Evolutionary conservation across 108 stramenopile species (phyloP).

Genomic region (Craspedostauros australis): DNA sequence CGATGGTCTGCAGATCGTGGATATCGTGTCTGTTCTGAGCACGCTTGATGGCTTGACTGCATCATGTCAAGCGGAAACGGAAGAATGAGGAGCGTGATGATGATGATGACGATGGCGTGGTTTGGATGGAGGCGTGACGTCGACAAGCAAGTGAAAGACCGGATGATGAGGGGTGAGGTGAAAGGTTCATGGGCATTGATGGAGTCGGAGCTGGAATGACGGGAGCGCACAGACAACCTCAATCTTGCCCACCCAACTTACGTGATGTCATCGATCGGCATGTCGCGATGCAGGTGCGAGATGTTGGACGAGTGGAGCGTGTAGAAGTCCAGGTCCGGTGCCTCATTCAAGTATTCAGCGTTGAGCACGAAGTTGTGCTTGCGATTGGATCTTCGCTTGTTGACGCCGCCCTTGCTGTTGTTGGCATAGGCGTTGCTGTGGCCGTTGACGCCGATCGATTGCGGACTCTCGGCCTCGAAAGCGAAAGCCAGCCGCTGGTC

Average conservation of each 20-base stretch:
- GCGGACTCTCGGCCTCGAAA: constrained; percentile 2
- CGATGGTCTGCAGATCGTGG: constrained; percentile 47
- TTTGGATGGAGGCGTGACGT: no score
- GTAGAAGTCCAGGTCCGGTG: constrained; percentile 8
- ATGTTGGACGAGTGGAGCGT: constrained; percentile 12
- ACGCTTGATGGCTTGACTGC: constrained; percentile 39
- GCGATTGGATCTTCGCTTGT: background rate
- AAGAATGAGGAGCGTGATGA: no score
- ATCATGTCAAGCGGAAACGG: background rate
- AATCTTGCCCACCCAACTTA: background rate
- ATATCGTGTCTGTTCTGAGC: constrained; percentile 53
- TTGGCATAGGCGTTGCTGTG: background rate
- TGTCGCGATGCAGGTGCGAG: constrained; percentile 8
- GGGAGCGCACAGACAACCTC: background rate
- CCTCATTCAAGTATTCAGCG: background rate
- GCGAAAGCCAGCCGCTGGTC: background rate
- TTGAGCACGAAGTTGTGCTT: constrained; percentile 5
- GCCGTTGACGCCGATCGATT: background rate
- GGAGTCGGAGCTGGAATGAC: no score
- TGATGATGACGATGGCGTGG: no score
- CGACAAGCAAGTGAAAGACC: background rate
- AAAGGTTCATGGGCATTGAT: background rate
- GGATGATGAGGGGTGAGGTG: background rate
- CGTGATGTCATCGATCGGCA: constrained; percentile 8
- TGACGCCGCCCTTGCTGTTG: background rate